phyloP scores from a whole-genome alignment of 176 grass and related monocot species.

The Zea luxurians region DNA sequence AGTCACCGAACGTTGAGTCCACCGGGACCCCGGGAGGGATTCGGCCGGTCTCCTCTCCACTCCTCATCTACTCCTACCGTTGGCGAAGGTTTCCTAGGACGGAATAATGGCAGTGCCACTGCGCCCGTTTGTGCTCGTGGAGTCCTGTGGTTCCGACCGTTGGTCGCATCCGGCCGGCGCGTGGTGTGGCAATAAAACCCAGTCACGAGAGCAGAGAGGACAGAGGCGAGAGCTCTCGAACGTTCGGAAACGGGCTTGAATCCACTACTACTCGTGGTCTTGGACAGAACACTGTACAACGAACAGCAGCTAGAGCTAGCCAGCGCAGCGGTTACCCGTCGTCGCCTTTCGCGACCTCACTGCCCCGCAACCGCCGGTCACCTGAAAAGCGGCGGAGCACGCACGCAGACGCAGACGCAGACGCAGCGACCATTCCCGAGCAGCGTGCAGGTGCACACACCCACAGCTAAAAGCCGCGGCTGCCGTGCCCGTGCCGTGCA shows the following conservation, averaged over 20 bases:
- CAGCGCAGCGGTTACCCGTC: conserved; percentile 3
- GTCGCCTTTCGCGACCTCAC: background rate
- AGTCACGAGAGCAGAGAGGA: background rate
- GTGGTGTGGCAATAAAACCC: background rate
- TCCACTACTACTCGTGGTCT: background rate
- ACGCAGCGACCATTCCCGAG: background rate
- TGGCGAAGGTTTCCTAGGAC: too few relatives aligned
- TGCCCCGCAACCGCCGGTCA: background rate
- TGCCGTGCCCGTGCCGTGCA: conserved; percentile 9
- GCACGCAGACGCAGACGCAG: background rate
- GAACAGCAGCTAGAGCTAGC: too few relatives aligned
- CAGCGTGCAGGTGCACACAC: background rate
- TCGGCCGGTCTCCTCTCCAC: too few relatives aligned
- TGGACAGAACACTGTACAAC: background rate
- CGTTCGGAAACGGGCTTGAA: background rate
- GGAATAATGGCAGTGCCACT: too few relatives aligned
- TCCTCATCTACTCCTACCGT: too few relatives aligned
- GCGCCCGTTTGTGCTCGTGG: background rate
- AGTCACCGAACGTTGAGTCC: too few relatives aligned
- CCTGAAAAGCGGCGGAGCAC: conserved; percentile 21
- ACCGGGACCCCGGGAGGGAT: too few relatives aligned
- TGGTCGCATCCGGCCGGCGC: background rate
- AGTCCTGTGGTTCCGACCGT: conserved; percentile 11
- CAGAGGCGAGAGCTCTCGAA: background rate
- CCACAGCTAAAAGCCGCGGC: background rate